Base-by-base conservation (phyloP, 1,139 yeast genomes). In the Taphrina betulina region DNA sequence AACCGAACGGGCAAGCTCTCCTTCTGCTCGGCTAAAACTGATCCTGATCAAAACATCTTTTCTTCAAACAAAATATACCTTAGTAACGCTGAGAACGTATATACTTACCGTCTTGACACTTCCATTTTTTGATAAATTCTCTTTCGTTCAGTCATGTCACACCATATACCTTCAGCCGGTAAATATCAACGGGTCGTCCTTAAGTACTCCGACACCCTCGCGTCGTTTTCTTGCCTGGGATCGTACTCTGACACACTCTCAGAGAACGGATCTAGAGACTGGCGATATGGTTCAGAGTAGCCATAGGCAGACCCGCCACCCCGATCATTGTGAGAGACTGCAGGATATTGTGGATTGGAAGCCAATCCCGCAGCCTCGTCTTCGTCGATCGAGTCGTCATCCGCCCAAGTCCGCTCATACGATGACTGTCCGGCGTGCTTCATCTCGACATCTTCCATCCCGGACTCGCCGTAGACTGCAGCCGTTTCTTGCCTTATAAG, bases 401-500 rank as follows among this genome's bases (percentile, higher is more conserved):
- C 17, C 8, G 35, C 45, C 8, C 28, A 22, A 10, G 45, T 23
- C 22, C 45, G 2, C 14, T 41, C 45, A 16, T 41, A 41, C 14
- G 20, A 26, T 12, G 23, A 26, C 23, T 14, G 4, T 7, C 22
- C 24, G 8, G 48, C 34, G 29, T 33, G 7, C 38, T 43, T 43
- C 34, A 43, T 36, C 28, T 20, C 48, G 20, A 43, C 31, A 14
- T 22, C 20, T 14, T 29, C 48, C 31, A 29, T 37, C 5, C n/a
- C 29, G 8, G 2, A 14, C 17, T 19, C 38, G 19, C 31, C 48
- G 22, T 19, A 33, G 23, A 43, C 48, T n/a, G 36, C 48, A 7
- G 36, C 26, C 4, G 36, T 43, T 37, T 43, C 48, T 16, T 43
- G 48, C 17, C 48, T 19, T 7, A 43, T 29, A 19, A 43, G 48